Evolutionary conservation across 306 rosid species (phyloP).

Genomic region (Boehmeria nivea): DNA sequence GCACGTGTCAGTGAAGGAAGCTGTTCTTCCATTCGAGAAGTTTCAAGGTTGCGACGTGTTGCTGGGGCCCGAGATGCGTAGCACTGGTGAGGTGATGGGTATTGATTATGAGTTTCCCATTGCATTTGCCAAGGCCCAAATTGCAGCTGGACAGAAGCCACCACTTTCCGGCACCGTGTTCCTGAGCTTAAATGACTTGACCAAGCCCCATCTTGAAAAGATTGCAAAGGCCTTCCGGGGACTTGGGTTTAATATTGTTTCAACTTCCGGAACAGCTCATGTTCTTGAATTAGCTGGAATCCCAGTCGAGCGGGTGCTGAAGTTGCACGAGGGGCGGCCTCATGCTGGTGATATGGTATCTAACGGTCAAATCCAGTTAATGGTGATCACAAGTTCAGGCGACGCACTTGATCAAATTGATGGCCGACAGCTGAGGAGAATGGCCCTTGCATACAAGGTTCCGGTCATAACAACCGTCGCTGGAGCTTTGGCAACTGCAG

Average conservation of each 20-base stretch:
- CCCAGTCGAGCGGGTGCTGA: slow-evolving; percentile 71
- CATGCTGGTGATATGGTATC: slow-evolving; percentile 95
- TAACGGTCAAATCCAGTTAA: slow-evolving; percentile 87
- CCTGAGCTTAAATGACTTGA: slow-evolving; percentile 81
- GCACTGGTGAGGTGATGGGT: slow-evolving; percentile 99
- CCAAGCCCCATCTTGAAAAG: slow-evolving; percentile 78
- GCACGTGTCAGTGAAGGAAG: slow-evolving; percentile 89
- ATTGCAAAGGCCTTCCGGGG: slow-evolving; percentile 65
- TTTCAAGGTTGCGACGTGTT: slow-evolving; percentile 87
- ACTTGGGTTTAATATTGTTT: slow-evolving; percentile 64
- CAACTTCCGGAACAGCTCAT: slow-evolving; percentile 86
- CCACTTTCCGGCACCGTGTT: slow-evolving; percentile 86
- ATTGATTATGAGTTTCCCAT: slow-evolving; percentile 61
- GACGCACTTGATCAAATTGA: slow-evolving; percentile 87
- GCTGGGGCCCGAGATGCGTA: slow-evolving; percentile 98
- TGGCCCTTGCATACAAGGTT: slow-evolving; percentile 86
- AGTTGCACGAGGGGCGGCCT: slow-evolving; percentile 93
- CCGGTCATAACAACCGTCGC: slow-evolving; percentile 88
- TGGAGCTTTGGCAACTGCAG: slow-evolving; percentile 91
- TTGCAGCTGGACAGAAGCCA: slow-evolving; percentile 82
- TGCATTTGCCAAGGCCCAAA: slow-evolving; percentile 97
- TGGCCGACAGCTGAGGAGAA: slow-evolving; percentile 78
- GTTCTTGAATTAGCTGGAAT: slow-evolving; percentile 53
- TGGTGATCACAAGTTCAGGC: slow-evolving; percentile 94
- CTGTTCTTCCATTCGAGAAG: slow-evolving; percentile 94